Evolutionary conservation across 2,329 filamentous ascomycete genomes (phyloP), one percentile per base, ranked within the genome.

Genomic region (Purpureocillium lavendulum): DNA sequence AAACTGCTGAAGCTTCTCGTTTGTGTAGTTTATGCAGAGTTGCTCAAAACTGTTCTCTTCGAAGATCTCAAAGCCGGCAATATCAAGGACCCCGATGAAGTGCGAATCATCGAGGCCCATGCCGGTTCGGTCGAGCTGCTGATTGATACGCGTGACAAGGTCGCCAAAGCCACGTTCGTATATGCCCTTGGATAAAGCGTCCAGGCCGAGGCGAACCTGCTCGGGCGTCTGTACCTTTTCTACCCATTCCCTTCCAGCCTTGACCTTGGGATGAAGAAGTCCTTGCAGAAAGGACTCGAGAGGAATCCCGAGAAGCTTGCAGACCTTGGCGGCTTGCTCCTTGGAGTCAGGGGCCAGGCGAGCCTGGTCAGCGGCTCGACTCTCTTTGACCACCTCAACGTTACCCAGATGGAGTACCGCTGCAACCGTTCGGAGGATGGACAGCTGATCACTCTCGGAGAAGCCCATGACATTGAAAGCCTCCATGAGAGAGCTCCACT

Each of bases 1-100:
- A 62, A 98, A 98, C 51, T 98, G 92, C 56, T 98, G 92, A 7
- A 98, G 77, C 61, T 96, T 98, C 62, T 98, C 92, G 64, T 98
- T 98, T 45, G 94, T 97, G 64, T 98, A 98, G 64, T 98, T 98
- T 73, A 98, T 98, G 69, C 92, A 98, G 6, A 98, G 75, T 61
- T 98, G 92, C 60, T 98, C 92, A 55, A 98, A 98, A 68, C 90
- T 96, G 68, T 98, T 98, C 54, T 87, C 78, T 51, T 98, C 89
- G 53, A 98, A 98, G 43, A 98, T 98, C 58, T 98, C 92, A 62
- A 98, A 98, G 44, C 92, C 92, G 47, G 94, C 94, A 62, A 98
- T 98, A 77, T 98, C 92, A 32, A 98, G 80, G 8, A 98, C 92
- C 39, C 92, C 92, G 49, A 98, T 98, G 63, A 98, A 98, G 53